Percentiles rank a stretch among this genome's conserved stretches.
Conservation (phyloP, 1,284 basidiomycete species). For the Boletus austroedulis region DNA sequence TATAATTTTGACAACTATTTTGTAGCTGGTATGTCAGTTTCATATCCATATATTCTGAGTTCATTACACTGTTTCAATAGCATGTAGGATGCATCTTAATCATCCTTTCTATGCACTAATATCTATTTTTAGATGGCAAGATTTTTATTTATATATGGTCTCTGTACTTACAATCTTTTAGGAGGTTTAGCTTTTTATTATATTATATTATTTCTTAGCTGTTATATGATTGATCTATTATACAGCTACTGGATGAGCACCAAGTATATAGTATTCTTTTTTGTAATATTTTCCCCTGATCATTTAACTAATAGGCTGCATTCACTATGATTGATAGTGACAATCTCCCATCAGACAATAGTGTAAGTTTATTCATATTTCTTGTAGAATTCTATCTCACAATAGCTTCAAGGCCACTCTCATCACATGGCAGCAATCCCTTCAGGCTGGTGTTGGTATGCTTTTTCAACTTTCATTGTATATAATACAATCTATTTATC, state of each 20-base stretch:
- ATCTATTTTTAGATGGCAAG: no score
- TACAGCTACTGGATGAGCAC: not conserved
- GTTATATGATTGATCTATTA: not conserved
- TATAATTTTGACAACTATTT: no score
- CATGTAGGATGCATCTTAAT: no score
- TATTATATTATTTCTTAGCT: not conserved
- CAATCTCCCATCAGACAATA: not conserved
- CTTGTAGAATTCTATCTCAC: not conserved
- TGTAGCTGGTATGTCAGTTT: no score
- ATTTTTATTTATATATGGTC: no score
- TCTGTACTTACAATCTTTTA: not conserved
- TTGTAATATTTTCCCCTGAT: not conserved
- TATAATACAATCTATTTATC: no score
- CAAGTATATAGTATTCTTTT: not conserved
- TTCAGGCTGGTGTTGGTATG: not conserved
- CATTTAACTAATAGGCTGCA: not conserved
- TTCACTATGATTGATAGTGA: not conserved
- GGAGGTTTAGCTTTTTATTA: not conserved
- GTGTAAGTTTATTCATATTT: not conserved
- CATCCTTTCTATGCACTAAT: no score
- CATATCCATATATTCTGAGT: no score
- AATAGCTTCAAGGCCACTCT: not conserved
- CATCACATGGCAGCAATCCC: not conserved
- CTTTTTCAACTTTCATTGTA: not conserved
- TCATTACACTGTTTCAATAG: no score